These are phyloP conservation scores for Calonectria pseudoturangicola DNA, from an alignment of 2,329 filamentous ascomycete species.

Conservation along the genomic window DNA sequence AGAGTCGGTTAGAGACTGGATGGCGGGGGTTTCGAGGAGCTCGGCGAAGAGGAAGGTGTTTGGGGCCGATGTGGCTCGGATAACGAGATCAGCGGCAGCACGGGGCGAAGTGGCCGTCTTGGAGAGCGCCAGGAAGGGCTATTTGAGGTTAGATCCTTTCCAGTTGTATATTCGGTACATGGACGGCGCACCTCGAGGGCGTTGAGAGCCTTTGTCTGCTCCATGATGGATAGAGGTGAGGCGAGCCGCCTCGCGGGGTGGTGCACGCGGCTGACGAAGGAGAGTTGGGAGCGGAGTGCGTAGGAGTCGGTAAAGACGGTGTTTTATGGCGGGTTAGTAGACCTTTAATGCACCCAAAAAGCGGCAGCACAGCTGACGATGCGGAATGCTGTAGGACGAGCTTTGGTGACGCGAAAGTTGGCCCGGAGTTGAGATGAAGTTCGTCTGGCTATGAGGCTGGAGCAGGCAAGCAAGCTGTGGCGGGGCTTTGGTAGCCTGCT, in stretches of 20 bases:
- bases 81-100: slow-evolving; percentile 89
- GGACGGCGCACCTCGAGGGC: slow-evolving; percentile 73
- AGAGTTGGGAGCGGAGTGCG: not conserved
- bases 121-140: slow-evolving; percentile 93
- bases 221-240: slow-evolving; percentile 71
- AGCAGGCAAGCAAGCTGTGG: slow-evolving; percentile 51
- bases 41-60: slow-evolving; percentile 96
- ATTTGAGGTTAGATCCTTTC: slow-evolving; percentile 54
- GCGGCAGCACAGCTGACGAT: slow-evolving; percentile 16
- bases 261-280: slow-evolving; percentile 28
- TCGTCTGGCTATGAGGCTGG: slow-evolving; percentile 51
- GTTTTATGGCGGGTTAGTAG: not conserved
- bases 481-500: slow-evolving; percentile 44
- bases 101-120: slow-evolving; percentile 90
- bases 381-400: not conserved
- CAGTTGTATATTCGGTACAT: too few species aligned
- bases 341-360: not conserved
- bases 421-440: slow-evolving; percentile 39
- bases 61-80: slow-evolving; percentile 89
- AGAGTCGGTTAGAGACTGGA: slow-evolving; percentile 80
- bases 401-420: not conserved
- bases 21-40: slow-evolving; percentile 86
- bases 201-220: slow-evolving; percentile 81
- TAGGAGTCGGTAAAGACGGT: not conserved
- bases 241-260: slow-evolving; percentile 49